Conservation (phyloP, 2,329 filamentous ascomycete species). For the Exophiala sp. region DNA sequence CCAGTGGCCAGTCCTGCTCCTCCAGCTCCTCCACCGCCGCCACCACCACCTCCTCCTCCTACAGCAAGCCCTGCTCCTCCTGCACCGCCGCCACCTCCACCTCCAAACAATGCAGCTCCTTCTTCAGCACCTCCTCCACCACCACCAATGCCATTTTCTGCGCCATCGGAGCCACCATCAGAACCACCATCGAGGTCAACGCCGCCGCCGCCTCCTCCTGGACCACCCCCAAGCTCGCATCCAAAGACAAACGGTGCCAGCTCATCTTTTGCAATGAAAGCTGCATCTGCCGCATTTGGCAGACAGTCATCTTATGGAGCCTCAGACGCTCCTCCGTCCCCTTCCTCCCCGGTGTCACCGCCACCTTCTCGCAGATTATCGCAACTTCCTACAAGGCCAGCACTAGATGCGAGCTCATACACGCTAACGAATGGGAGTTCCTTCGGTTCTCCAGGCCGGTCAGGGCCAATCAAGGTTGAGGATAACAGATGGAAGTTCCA, state of each 20-base stretch:
- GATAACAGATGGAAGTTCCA: conserved; percentile 85
- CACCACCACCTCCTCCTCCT: conserved; percentile 37
- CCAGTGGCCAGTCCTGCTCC: conserved; percentile 43
- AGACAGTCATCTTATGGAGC: conserved; percentile 31
- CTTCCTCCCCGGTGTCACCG: conserved; percentile 38
- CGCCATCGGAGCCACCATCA: conserved; percentile 43
- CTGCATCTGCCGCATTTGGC: conserved; percentile 54
- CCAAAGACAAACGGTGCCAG: conserved; percentile 31
- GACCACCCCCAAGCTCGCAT: conserved; percentile 33
- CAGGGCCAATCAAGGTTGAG: conserved; percentile 47
- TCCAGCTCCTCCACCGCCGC: conserved; percentile 38
- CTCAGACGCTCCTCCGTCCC: conserved; percentile 39
- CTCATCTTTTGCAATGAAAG: conserved; percentile 52
- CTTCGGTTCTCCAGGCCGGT: conserved; percentile 14
- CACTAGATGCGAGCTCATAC: conserved; percentile 70
- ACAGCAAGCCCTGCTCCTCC: conserved; percentile 39
- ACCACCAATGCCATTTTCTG: conserved; percentile 46
- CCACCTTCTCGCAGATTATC: conserved; percentile 42
- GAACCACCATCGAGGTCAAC: conserved; percentile 47
- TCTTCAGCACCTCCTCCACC: conserved; percentile 40
- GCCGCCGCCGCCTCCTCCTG: conserved; percentile 34
- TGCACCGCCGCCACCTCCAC: conserved; percentile 38
- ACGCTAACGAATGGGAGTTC: conserved; percentile 61
- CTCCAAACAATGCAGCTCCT: conserved; percentile 31
- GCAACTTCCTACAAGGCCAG: conserved; percentile 46